Evolutionary conservation across 768 basidiomycete species (phyloP), one percentile per base, ranked within the genome.

Genomic region (Collybiopsis luxurians): DNA sequence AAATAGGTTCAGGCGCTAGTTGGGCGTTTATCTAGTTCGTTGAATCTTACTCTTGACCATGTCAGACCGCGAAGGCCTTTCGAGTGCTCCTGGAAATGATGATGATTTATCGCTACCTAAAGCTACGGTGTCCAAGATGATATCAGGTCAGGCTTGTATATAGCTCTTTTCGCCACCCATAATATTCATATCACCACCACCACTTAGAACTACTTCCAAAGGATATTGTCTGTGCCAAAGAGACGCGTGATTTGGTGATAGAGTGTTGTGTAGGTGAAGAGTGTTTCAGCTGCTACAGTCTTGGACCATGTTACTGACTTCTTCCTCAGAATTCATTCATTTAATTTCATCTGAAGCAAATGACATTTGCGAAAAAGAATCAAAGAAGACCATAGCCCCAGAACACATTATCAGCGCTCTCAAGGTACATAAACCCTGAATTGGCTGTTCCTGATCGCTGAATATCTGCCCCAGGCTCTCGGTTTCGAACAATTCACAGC

Each of bases 221-320:
- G 62, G 95, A 97, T 65, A 80, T 96, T 12, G 78, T 85, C 28
- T 98, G 94, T 67, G 84, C 95, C 24, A 98, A 98, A 73, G 97
- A 98, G 66, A 96, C 96, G 60, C 88, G 94, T 64, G 97, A 98
- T 78, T 73, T 98, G 61, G 89, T 99, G 40, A 95, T 95, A 71
- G 95, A 98, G 75, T 98, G 95, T 66, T 98, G 96, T 84, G 93
- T 98, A 84, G 97, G 97, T 97, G 78, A 88, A 88, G 81, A 77
- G 59, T 6, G 13, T 6, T 34, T 13, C 31, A 34, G 31, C 31
- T 34, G 31, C 31, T 13, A 6, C 31, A 34, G 31, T 13, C 31
- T 13, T 34, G 31, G 6, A 6, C 31, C 31, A 5, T 34, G 5
- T 13, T 34, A 34, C 5, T 34, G 13, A 6, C 13, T 5, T 6